Conservation (phyloP, 371 early-diverging fungal genomes). For the Mortierella polycephala region DNA sequence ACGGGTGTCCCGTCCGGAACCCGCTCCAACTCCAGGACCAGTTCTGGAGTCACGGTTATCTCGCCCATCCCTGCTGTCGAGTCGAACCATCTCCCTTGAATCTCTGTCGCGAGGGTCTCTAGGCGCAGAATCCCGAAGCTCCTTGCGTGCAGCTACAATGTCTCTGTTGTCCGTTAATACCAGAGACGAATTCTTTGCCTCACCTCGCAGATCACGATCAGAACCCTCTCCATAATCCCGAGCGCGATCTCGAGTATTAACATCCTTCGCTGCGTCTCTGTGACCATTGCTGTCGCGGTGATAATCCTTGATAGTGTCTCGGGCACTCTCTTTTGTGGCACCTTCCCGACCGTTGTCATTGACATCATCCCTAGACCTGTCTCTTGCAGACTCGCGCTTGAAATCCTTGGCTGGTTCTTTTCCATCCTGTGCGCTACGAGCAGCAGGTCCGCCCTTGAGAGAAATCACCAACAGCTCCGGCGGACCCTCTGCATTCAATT, state of each 20-base stretch:
- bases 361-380: slow-evolving; percentile 7
- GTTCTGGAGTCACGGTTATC: slow-evolving; percentile 23
- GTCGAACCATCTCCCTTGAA: slow-evolving; percentile 9
- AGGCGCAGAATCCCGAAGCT: slow-evolving; percentile 43
- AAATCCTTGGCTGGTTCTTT: slow-evolving; percentile 16
- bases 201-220: slow-evolving; percentile 10
- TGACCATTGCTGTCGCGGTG: not conserved
- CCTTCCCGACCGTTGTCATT: slow-evolving; percentile 4
- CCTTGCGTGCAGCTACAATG: slow-evolving; percentile 22
- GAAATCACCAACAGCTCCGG: slow-evolving; percentile 42
- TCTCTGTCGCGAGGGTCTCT: slow-evolving; percentile 47
- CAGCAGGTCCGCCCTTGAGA: slow-evolving; percentile 15
- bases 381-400: slow-evolving; percentile 14
- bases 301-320: slow-evolving; percentile 6
- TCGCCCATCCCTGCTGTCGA: slow-evolving; percentile 24
- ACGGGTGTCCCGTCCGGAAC: slow-evolving; percentile 9
- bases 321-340: not conserved
- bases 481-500: slow-evolving; percentile 7
- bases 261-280: slow-evolving; percentile 14
- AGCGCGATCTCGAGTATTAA: slow-evolving; percentile 9
- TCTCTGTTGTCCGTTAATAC: slow-evolving; percentile 6
- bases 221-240: slow-evolving; percentile 3
- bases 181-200: not conserved
- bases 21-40: not conserved
- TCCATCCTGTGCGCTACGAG: slow-evolving; percentile 16